Evolutionary conservation across 345 rosid genomes (phyloP).

Genomic region (Rhizophora apiculata): DNA sequence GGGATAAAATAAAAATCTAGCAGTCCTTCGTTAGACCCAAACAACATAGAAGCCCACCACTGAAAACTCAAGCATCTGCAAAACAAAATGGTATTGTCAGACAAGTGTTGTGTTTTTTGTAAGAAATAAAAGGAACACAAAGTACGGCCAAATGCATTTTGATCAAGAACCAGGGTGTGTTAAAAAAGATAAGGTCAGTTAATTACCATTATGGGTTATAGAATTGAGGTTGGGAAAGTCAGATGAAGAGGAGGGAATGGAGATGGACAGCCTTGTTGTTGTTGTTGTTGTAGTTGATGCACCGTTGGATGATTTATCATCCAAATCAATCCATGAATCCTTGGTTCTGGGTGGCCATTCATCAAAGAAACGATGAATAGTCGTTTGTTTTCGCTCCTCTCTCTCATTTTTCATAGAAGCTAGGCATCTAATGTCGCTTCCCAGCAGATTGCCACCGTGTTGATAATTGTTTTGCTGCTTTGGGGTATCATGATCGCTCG

Average conservation of each 20-base stretch:
- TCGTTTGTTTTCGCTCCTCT: constrained; percentile 56
- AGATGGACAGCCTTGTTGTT: constrained; percentile 57
- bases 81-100: background rate
- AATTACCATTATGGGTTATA: constrained; percentile 40
- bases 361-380: constrained; percentile 78
- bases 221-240: constrained; percentile 55
- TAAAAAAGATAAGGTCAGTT: background rate
- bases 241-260: constrained; percentile 55
- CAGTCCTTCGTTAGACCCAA: constrained; percentile 1
- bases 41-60: constrained; percentile 10
- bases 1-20: constrained; percentile 1
- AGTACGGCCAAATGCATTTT: background rate
- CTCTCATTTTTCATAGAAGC: constrained; percentile 38
- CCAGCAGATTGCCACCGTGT: constrained; percentile 29
- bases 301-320: constrained; percentile 51
- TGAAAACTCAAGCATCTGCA: constrained; percentile 37
- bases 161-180: background rate
- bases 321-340: constrained; percentile 59
- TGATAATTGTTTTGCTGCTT: constrained; percentile 35
- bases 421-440: constrained; percentile 35
- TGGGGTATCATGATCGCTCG: constrained; percentile 19
- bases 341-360: constrained; percentile 71
- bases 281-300: constrained; percentile 46
- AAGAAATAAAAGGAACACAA: background rate
- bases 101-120: background rate